These are phyloP conservation scores for Mortierella sp. DNA, from an alignment of 371 early-diverging fungal genomes.

Conservation along the genomic window DNA sequence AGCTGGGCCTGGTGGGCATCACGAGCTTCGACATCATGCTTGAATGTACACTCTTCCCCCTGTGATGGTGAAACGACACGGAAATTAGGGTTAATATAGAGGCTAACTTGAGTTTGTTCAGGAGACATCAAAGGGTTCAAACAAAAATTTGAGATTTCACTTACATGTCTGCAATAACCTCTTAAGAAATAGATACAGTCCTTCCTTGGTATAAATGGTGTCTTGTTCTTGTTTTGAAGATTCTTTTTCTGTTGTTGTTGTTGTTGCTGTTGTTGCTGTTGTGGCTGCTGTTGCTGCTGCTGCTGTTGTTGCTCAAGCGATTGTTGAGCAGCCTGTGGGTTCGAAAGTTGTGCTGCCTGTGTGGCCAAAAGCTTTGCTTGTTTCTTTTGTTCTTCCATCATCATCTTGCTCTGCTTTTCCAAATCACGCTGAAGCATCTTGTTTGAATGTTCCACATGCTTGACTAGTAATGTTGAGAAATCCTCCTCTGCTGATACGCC, in stretches of 20 bases:
- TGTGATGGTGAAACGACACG: background rate
- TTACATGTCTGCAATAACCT: conserved; percentile 23
- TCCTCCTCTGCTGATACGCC: conserved; percentile 36
- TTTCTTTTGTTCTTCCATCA: conserved; percentile 30
- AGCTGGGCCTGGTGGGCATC: background rate
- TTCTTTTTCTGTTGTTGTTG: conserved; percentile 7
- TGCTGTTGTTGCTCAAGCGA: conserved; percentile 5
- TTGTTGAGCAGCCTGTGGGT: background rate
- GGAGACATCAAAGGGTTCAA: background rate
- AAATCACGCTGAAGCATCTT: conserved; percentile 39
- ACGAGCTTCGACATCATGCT: conserved; percentile 29
- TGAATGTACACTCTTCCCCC: conserved; percentile 31
- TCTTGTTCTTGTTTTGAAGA: background rate
- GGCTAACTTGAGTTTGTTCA: background rate
- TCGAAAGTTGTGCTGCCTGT: conserved; percentile 11
- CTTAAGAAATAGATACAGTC: conserved; percentile 25
- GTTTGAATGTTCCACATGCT: conserved; percentile 43
- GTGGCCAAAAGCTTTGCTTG: conserved; percentile 17
- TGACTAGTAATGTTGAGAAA: conserved; percentile 32
- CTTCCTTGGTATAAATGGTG: conserved; percentile 37
- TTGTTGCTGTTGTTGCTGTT: conserved; percentile 5
- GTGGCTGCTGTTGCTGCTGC: conserved; percentile 1
- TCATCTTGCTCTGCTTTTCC: conserved; percentile 26
- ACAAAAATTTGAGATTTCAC: background rate
- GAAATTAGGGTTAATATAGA: background rate